phyloP scores from a whole-genome alignment of 2,329 filamentous ascomycete genomes.

The Tolypocladium endophyticum region DNA sequence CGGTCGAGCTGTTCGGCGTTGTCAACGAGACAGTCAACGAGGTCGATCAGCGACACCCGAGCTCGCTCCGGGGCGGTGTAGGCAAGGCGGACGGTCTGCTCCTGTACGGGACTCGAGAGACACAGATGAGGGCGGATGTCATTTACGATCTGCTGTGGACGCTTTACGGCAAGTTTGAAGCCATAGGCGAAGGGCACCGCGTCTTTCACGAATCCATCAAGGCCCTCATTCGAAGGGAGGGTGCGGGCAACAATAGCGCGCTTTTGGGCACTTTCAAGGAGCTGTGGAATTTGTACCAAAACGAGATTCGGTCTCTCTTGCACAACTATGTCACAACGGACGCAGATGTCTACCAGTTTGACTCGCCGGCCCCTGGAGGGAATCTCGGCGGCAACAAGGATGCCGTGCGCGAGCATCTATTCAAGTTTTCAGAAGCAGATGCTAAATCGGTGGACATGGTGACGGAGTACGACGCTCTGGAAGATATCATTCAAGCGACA shows the following conservation, averaged over 20 bases:
- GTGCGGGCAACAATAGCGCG: slow-evolving; percentile 48
- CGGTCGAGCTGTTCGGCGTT: slow-evolving; percentile 85
- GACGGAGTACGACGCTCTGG: slow-evolving; percentile 78
- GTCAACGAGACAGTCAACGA: slow-evolving; percentile 94
- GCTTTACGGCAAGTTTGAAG: slow-evolving; percentile 91
- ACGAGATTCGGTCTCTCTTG: slow-evolving; percentile 86
- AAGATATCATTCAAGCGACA: slow-evolving; percentile 80
- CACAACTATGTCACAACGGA: slow-evolving; percentile 96
- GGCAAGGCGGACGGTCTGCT: slow-evolving; percentile 45
- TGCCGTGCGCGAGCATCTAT: slow-evolving; percentile 54
- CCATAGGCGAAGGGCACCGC: slow-evolving; percentile 90
- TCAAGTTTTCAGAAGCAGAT: slow-evolving; percentile 79
- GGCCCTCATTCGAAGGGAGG: slow-evolving; percentile 75
- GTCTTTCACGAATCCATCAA: slow-evolving; percentile 88
- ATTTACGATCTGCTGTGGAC: slow-evolving; percentile 88
- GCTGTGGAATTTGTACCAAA: slow-evolving; percentile 95
- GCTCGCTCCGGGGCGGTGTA: slow-evolving; percentile 52
- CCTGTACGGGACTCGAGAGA: slow-evolving; percentile 58
- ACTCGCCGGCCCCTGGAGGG: slow-evolving; percentile 40
- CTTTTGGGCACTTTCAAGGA: slow-evolving; percentile 88
- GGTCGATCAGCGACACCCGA: slow-evolving; percentile 87
- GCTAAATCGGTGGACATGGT: slow-evolving; percentile 68
- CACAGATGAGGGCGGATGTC: slow-evolving; percentile 69
- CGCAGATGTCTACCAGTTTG: slow-evolving; percentile 60
- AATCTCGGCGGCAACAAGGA: slow-evolving; percentile 35